phyloP scores from a whole-genome alignment of 2,329 filamentous ascomycete species.

The Alternaria sp. region DNA sequence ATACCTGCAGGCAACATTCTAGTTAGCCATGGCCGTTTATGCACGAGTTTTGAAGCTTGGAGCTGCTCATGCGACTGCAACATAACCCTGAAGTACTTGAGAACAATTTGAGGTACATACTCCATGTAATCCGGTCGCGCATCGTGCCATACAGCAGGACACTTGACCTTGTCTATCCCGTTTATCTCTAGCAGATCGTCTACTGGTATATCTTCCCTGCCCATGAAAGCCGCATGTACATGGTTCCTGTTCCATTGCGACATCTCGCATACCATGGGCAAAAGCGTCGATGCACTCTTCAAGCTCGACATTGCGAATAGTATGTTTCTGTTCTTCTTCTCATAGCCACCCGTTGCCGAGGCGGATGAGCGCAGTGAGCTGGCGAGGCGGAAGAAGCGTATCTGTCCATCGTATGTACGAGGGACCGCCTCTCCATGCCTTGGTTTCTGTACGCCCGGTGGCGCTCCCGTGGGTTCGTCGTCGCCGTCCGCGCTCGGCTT shows the following conservation, averaged over 20 bases:
- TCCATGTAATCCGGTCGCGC: slow-evolving; percentile 77
- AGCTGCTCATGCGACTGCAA: background rate
- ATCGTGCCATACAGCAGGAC: slow-evolving; percentile 74
- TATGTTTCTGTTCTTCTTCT: slow-evolving; percentile 70
- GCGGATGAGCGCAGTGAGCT: slow-evolving; percentile 67
- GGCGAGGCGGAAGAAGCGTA: slow-evolving; percentile 73
- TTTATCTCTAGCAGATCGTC: slow-evolving; percentile 78
- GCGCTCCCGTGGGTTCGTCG: slow-evolving; percentile 37
- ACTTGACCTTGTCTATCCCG: slow-evolving; percentile 72
- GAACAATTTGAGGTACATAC: slow-evolving; percentile 30
- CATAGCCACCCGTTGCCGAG: slow-evolving; percentile 61
- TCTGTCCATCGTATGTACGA: slow-evolving; percentile 69
- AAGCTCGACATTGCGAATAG: slow-evolving; percentile 81
- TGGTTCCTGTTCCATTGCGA: slow-evolving; percentile 70
- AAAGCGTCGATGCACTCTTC: slow-evolving; percentile 73
- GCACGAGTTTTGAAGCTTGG: background rate
- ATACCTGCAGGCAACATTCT: slow-evolving; percentile 31
- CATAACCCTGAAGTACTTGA: too few species aligned
- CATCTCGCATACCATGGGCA: slow-evolving; percentile 91
- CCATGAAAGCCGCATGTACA: slow-evolving; percentile 84
- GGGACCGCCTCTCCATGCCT: slow-evolving; percentile 24
- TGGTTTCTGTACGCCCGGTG: slow-evolving; percentile 32
- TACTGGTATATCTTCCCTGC: slow-evolving; percentile 73
- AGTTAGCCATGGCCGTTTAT: background rate
- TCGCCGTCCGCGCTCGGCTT: slow-evolving; percentile 12